phyloP scores from a whole-genome alignment of 2,329 filamentous ascomycete species.

The Clarireedia paspali region DNA sequence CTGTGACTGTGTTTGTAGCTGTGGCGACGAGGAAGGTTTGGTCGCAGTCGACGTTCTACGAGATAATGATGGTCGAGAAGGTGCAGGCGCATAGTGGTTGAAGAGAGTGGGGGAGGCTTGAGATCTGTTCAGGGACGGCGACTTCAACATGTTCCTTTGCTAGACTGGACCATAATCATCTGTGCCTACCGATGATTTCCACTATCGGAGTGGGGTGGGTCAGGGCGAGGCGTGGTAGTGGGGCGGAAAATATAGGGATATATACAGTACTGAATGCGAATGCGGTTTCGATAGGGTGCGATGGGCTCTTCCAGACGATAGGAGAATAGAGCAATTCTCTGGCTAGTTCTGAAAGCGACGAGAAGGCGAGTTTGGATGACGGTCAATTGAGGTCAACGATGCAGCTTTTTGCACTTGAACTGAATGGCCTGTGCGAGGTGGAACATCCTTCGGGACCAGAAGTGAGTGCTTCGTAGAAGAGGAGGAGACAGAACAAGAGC shows the following conservation, averaged over 20 bases:
- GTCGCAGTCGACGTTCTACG: slow-evolving; percentile 19
- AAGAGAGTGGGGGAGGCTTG: slow-evolving; percentile 23
- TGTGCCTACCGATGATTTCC: background rate
- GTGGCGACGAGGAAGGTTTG: slow-evolving; percentile 12
- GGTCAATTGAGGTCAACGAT: too few relatives aligned
- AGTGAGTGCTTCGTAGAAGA: background rate
- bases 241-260: background rate
- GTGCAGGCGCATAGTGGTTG: slow-evolving; percentile 24
- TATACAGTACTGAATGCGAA: background rate
- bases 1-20: slow-evolving; percentile 8
- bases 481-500: background rate
- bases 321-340: background rate
- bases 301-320: too few relatives aligned
- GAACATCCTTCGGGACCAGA: too few relatives aligned
- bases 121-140: slow-evolving; percentile 22
- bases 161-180: slow-evolving; percentile 16
- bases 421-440: too few relatives aligned
- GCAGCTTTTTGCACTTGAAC: too few relatives aligned
- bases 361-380: too few relatives aligned
- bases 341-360: too few relatives aligned
- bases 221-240: background rate
- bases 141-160: slow-evolving; percentile 26
- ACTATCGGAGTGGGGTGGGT: slow-evolving; percentile 7
- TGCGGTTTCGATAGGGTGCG: background rate
- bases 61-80: slow-evolving; percentile 20